phyloP scores from a whole-genome alignment of 306 rosid species.

The Quercus aquifolioides region DNA sequence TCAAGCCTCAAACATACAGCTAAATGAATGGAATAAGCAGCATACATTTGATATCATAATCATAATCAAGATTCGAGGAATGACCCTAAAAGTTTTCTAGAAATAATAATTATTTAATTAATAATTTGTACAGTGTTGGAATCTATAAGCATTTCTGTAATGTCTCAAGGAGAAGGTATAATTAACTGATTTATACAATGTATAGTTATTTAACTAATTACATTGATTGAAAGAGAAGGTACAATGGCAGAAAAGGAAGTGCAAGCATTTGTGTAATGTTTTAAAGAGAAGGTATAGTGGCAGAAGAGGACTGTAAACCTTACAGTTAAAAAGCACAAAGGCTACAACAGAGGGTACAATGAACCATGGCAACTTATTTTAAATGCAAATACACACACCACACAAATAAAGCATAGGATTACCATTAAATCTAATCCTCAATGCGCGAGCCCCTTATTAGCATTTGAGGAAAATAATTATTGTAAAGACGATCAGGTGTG shows the following conservation, averaged over 20 bases:
- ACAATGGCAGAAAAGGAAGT: neutral
- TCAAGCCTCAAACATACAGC: too few species aligned
- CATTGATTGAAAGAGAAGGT: neutral
- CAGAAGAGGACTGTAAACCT: neutral
- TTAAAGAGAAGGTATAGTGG: neutral
- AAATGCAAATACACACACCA: neutral
- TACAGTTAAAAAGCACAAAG: neutral
- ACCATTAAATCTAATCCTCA: neutral
- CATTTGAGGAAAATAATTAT: neutral
- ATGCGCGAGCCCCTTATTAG: neutral
- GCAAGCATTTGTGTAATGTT: neutral
- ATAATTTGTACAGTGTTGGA: too few species aligned
- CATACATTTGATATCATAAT: neutral
- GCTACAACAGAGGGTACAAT: neutral
- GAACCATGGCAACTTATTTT: neutral
- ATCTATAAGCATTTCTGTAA: too few species aligned
- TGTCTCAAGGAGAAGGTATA: too few species aligned
- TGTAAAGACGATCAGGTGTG: neutral
- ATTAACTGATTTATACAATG: too few species aligned
- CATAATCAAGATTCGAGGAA: neutral
- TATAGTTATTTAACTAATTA: neutral
- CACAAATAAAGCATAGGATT: neutral
- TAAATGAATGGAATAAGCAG: too few species aligned
- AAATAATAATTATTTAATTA: neutral
- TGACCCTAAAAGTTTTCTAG: neutral